A percentile compares a stretch with the other conserved stretches of the same genome.
phyloP scores from a whole-genome alignment of 148 eudicot genomes.

The Gaultheria prostrata region DNA sequence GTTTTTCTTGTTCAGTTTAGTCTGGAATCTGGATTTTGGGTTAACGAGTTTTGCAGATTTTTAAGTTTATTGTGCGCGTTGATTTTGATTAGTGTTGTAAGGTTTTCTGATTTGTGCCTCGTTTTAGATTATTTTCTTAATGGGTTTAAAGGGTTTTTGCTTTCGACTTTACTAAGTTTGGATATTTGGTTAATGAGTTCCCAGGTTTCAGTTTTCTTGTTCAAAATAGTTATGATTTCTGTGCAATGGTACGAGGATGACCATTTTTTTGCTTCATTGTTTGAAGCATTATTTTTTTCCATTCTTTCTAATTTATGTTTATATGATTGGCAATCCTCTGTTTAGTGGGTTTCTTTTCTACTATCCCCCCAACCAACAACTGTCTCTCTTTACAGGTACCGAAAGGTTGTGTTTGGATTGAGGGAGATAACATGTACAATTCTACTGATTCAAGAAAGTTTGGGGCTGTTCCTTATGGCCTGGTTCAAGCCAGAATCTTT shows the following conservation, averaged over 20 bases:
- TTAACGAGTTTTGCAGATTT: background rate
- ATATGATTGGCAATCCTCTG: background rate
- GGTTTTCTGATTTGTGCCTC: background rate
- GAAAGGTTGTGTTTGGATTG: constrained; percentile 80
- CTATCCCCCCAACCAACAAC: background rate
- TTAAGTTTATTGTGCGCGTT: background rate
- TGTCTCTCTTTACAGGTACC: constrained; percentile 50
- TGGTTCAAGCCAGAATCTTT: constrained; percentile 52
- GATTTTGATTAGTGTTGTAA: background rate
- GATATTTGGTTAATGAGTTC: background rate
- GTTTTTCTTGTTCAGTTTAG: no score
- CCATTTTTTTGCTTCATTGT: background rate
- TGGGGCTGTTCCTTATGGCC: constrained; percentile 75
- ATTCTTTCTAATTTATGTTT: background rate
- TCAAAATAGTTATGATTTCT: background rate
- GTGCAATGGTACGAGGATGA: background rate
- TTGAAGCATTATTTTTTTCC: background rate
- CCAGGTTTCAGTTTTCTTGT: background rate
- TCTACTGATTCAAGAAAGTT: constrained; percentile 69
- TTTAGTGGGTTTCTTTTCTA: background rate
- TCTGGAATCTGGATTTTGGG: no score
- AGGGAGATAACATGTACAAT: constrained; percentile 68
- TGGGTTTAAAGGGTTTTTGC: background rate
- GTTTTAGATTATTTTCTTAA: background rate
- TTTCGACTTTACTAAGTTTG: background rate